Conservation (phyloP, 495 filamentous ascomycete genomes). For the Penicillium lividum region DNA sequence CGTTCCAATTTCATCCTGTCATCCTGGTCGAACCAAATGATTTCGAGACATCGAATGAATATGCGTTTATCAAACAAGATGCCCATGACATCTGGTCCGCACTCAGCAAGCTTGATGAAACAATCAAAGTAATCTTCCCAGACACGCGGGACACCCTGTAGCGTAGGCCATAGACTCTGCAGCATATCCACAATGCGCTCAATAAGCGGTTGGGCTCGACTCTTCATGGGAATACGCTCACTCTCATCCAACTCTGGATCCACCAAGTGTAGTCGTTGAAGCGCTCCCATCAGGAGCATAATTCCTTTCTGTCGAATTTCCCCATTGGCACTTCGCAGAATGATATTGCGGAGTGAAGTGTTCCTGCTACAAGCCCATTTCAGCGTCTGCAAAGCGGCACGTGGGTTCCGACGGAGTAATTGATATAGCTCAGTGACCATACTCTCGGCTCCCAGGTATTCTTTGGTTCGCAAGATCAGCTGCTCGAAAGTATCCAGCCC, state of each 20-base stretch:
- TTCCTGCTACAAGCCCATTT: conserved; percentile 62
- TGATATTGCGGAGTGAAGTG: conserved; percentile 61
- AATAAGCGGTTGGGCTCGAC: conserved; percentile 45
- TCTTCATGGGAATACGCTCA: conserved; percentile 33
- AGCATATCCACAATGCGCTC: conserved; percentile 55
- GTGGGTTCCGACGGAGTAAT: conserved; percentile 46
- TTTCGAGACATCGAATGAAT: conserved; percentile 57
- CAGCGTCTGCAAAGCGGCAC: conserved; percentile 46
- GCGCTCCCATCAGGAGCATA: conserved; percentile 54
- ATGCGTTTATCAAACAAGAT: conserved; percentile 57
- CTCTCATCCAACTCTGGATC: conserved; percentile 30
- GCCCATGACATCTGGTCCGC: conserved; percentile 55
- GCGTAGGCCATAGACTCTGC: conserved; percentile 50
- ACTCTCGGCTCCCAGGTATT: conserved; percentile 60
- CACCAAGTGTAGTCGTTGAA: conserved; percentile 51
- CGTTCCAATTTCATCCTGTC: conserved; percentile 52
- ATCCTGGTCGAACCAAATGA: conserved; percentile 61
- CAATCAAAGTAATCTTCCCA: conserved; percentile 85
- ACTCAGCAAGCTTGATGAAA: conserved; percentile 57
- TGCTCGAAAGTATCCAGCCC: conserved; percentile 77
- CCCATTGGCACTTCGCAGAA: conserved; percentile 63
- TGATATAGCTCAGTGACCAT: conserved; percentile 55
- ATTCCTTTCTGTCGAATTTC: conserved; percentile 62
- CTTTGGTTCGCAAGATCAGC: conserved; percentile 72
- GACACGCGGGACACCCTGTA: conserved; percentile 59